Percentiles rank a stretch among this genome's conserved stretches.
phyloP scores from a whole-genome alignment of 2,329 filamentous ascomycete species.

The Fusarium duplospermum region DNA sequence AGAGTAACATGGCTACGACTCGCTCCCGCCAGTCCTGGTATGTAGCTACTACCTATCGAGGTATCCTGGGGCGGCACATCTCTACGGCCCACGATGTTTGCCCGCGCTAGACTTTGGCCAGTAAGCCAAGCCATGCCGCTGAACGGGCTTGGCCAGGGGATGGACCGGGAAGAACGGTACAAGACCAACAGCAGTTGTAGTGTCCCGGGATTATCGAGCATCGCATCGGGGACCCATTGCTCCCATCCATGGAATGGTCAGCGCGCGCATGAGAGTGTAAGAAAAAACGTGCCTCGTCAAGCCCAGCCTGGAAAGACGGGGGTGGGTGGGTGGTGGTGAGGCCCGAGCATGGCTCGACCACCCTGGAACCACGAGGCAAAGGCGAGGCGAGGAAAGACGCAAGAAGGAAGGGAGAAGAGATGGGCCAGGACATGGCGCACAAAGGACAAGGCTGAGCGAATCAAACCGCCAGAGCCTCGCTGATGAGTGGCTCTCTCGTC shows the following conservation, averaged over 20 bases:
- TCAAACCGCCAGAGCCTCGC: constrained; percentile 38
- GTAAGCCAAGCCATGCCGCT: constrained; percentile 29
- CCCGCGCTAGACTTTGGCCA: constrained; percentile 34
- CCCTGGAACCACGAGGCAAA: constrained; percentile 41
- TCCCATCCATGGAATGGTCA: constrained; percentile 17
- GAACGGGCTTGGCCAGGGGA: constrained; percentile 28
- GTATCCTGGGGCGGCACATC: constrained; percentile 16
- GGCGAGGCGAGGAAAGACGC: constrained; percentile 35
- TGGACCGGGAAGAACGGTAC: constrained; percentile 24
- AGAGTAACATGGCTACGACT: constrained; percentile 21
- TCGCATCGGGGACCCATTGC: constrained; percentile 13
- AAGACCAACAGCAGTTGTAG: constrained; percentile 16
- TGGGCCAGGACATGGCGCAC: constrained; percentile 15
- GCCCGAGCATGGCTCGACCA: constrained; percentile 32
- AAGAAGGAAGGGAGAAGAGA: constrained; percentile 30
- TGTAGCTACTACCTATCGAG: constrained; percentile 2
- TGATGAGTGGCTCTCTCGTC: constrained; percentile 18
- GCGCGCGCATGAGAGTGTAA: not conserved
- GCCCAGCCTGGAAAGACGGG: not conserved
- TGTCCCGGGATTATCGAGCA: constrained; percentile 14
- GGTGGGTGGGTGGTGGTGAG: constrained; percentile 32
- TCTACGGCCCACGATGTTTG: constrained; percentile 32
- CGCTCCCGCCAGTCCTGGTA: constrained; percentile 10
- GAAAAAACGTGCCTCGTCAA: constrained; percentile 20
- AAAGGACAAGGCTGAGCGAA: constrained; percentile 42